Base-by-base conservation (phyloP, 345 rosid species). In the Eucalyptus curtisii region DNA sequence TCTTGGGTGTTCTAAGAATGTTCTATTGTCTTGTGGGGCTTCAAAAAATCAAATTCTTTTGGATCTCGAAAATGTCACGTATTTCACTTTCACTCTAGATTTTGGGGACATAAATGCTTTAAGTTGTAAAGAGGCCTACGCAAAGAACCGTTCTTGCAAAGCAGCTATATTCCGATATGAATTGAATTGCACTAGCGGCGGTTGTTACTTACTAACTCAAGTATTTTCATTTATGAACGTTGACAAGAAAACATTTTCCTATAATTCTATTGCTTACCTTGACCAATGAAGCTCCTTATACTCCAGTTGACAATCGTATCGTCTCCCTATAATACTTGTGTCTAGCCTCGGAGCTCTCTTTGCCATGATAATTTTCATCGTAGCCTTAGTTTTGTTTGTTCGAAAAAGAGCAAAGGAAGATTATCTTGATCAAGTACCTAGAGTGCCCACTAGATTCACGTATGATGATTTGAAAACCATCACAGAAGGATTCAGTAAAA, bases 71-170 rank as follows among this genome's bases (percentile, higher is more conserved):
- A 52, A 76, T 49, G 33, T 79, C 37, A 76, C 27, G 13, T 88
- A 13, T 49, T 76, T 50, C 86, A 31, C 5, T 57, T 40, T 47
- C 47, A 27, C 16, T 20, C 19, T 44, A 14, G 27, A 79, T 49
- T 17, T 50, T 0, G 4, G 2, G 27, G 14, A 49, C 15, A 37
- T 76, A 30, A 55, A 90, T 71, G 33, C 48, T 10, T 87, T 87
- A 86, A 87, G 57, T 9, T 91, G 93, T 68, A 87, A 64, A 52
- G 45, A 53, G 52, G 89, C 40, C 7, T 92, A 91, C 22, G 27
- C 40, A 10, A 85, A 71, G 33, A 92, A 88, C 55, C 89, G 89
- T 7, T 87, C 90, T 0, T 90, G 91, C 89, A 91, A 89, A 88
- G 91, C 89, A 48, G 86, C 91, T 22, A 24, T 87, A 47, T 92